Conservation (phyloP, 805 yeast genomes). For the Limtongozyma cylindracea region DNA sequence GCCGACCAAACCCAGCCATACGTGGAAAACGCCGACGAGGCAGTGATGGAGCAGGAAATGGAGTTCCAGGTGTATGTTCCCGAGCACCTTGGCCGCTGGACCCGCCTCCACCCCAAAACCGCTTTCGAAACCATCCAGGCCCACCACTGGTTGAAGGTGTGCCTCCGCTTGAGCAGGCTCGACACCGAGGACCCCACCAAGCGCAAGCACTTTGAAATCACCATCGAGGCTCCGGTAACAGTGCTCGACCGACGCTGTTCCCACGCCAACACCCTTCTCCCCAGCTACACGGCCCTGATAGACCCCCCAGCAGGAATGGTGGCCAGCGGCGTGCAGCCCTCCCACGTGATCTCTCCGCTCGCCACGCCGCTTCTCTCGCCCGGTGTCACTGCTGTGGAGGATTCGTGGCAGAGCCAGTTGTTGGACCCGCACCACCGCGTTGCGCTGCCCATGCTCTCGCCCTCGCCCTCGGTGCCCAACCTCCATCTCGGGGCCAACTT, state of each 20-base stretch:
- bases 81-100: conserved; percentile 24
- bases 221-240: conserved; percentile 87
- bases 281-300: conserved; percentile 27
- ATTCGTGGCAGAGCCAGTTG: conserved; percentile 1
- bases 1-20: too few relatives aligned
- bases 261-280: conserved; percentile 56
- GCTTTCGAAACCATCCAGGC: conserved; percentile 57
- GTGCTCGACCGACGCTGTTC: conserved; percentile 54
- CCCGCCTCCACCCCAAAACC: conserved; percentile 59
- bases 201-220: conserved; percentile 80
- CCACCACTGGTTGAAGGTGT: conserved; percentile 88
- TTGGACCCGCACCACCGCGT: conserved; percentile 1
- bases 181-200: conserved; percentile 27
- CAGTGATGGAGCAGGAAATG: conserved; percentile 48
- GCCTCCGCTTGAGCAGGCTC: conserved; percentile 51
- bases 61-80: conserved; percentile 82
- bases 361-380: conserved; percentile 19
- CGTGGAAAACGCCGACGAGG: conserved; percentile 15
- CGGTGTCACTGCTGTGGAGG: conserved; percentile 20
- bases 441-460: conserved; percentile 8
- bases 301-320: too few relatives aligned
- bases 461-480: conserved; percentile 11
- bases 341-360: conserved; percentile 6
- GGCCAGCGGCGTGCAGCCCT: neutral
- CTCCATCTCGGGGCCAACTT: conserved; percentile 18